phyloP scores from a whole-genome alignment of 2,329 filamentous ascomycete species.

The Aspergillus floridensis region DNA sequence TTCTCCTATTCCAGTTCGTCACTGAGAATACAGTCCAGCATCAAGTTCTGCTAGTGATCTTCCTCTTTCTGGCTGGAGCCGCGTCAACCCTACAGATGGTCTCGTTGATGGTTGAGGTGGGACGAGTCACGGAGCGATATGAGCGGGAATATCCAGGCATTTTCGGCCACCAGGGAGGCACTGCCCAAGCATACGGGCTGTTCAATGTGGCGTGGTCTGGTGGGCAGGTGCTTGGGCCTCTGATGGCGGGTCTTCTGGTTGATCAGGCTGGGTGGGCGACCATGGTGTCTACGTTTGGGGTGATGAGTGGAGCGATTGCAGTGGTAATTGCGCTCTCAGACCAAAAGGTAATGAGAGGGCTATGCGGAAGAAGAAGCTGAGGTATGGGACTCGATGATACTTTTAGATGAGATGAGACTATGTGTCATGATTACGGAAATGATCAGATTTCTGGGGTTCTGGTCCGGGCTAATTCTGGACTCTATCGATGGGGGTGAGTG shows the following conservation, averaged over 20 bases:
- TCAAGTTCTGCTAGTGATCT: constrained; percentile 62
- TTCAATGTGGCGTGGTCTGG: constrained; percentile 55
- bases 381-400: neutral
- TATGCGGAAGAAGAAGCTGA: neutral
- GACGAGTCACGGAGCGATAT: constrained; percentile 54
- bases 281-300: constrained; percentile 52
- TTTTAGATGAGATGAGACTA: too few species aligned
- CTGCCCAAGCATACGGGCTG: constrained; percentile 59
- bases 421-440: too few species aligned
- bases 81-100: constrained; percentile 58
- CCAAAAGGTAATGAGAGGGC: constrained; percentile 22
- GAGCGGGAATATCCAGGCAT: constrained; percentile 49
- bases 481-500: too few species aligned
- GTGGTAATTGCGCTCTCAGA: constrained; percentile 36
- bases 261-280: constrained; percentile 50
- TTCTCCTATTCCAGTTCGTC: constrained; percentile 65
- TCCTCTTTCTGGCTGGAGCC: constrained; percentile 60
- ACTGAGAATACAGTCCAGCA: constrained; percentile 55
- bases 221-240: constrained; percentile 52
- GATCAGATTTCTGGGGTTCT: too few species aligned
- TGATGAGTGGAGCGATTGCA: constrained; percentile 50
- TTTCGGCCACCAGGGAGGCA: constrained; percentile 56
- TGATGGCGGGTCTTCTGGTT: constrained; percentile 51
- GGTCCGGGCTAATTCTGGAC: too few species aligned
- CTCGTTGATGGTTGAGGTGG: constrained; percentile 69